Conservation (phyloP, 2,329 filamentous ascomycete genomes). For the Drechslera avenae region DNA sequence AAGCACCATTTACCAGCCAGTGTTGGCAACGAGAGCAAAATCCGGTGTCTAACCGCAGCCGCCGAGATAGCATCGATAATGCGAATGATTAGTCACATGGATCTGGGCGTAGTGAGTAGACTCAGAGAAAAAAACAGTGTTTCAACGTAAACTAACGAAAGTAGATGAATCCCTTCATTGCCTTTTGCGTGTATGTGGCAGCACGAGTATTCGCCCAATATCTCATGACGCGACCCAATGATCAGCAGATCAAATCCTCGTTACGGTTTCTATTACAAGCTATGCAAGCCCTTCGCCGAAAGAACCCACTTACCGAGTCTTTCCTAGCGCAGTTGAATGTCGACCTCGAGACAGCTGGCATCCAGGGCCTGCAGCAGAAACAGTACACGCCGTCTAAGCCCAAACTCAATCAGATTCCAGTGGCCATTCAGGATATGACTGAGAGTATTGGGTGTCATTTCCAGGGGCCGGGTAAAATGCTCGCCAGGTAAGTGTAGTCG, state of each 20-base stretch:
- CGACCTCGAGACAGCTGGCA: conserved; percentile 77
- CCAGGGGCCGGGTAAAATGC: background rate
- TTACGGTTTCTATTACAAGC: conserved; percentile 89
- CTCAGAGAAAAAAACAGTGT: background rate
- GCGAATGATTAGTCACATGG: conserved; percentile 90
- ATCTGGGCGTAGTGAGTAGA: conserved; percentile 74
- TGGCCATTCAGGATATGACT: conserved; percentile 8
- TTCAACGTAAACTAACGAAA: conserved; percentile 21
- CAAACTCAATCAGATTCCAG: conserved; percentile 10
- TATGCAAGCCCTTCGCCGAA: conserved; percentile 85
- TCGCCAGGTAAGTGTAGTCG: conserved; percentile 19
- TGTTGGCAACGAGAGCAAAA: conserved; percentile 86
- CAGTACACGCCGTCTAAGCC: conserved; percentile 43
- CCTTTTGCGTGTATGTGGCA: conserved; percentile 95
- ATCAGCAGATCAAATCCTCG: conserved; percentile 76
- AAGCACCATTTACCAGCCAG: conserved; percentile 78
- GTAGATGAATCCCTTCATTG: conserved; percentile 93
- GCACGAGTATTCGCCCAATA: conserved; percentile 95
- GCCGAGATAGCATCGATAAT: conserved; percentile 94
- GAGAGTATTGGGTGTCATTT: conserved; percentile 7
- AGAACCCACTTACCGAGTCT: conserved; percentile 90
- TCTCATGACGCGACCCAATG: conserved; percentile 89
- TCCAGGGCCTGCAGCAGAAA: conserved; percentile 57
- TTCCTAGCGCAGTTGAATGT: conserved; percentile 93
- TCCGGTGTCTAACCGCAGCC: conserved; percentile 89